Evolutionary conservation across 495 filamentous ascomycete genomes (phyloP).

Genomic region (Penicillium canescens): DNA sequence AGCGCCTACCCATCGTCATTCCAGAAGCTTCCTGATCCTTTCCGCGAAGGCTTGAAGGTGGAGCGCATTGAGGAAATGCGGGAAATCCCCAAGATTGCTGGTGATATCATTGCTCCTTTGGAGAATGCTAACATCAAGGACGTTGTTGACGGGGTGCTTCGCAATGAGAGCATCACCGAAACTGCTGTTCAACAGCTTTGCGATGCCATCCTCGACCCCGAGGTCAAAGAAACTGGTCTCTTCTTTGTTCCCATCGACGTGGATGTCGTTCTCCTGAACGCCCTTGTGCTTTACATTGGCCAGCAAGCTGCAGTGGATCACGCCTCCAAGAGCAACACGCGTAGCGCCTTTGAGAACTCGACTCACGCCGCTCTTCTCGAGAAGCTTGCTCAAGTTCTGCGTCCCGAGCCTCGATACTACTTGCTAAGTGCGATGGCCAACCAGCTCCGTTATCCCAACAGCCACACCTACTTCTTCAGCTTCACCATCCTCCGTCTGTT

Average conservation of each 20-base stretch:
- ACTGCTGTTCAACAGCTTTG: constrained; percentile 70
- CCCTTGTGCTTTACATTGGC: constrained; percentile 80
- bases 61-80: constrained; percentile 78
- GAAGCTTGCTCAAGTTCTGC: constrained; percentile 69
- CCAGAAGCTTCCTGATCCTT: constrained; percentile 78
- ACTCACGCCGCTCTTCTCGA: constrained; percentile 75
- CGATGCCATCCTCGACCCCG: constrained; percentile 60
- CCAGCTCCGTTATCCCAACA: constrained; percentile 87
- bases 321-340: constrained; percentile 55
- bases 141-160: constrained; percentile 65
- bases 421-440: constrained; percentile 83
- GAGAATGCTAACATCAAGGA: constrained; percentile 64
- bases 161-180: constrained; percentile 57
- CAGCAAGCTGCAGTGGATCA: constrained; percentile 61
- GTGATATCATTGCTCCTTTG: constrained; percentile 60
- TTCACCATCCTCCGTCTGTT: constrained; percentile 86
- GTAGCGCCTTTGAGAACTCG: constrained; percentile 67
- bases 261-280: constrained; percentile 72
- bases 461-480: constrained; percentile 90
- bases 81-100: constrained; percentile 60
- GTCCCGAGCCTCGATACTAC: constrained; percentile 80
- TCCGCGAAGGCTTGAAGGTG: constrained; percentile 74
- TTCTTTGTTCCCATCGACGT: constrained; percentile 63
- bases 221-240: constrained; percentile 55
- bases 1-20: constrained; percentile 77